These are phyloP conservation scores for Peziza echinospora DNA, from an alignment of 495 filamentous ascomycete species.

Conservation along the genomic window DNA sequence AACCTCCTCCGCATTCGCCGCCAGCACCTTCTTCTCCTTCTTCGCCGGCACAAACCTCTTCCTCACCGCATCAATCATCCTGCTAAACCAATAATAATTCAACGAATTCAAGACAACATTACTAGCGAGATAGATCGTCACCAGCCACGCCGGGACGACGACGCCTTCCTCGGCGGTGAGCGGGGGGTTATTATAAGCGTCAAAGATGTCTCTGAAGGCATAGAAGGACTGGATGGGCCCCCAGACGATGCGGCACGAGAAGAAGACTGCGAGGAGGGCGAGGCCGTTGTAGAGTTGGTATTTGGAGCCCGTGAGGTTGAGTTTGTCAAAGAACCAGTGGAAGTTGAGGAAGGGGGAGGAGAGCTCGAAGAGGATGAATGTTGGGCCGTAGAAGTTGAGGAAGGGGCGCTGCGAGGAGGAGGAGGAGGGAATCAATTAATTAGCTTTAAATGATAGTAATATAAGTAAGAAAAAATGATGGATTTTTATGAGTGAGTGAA, in stretches of 20 bases:
- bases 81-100: conserved; percentile 91
- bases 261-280: conserved; percentile 50
- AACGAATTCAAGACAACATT: conserved; percentile 67
- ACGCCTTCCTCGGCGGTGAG: conserved; percentile 21
- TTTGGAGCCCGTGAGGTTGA: conserved; percentile 70
- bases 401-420: conserved; percentile 48
- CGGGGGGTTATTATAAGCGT: conserved; percentile 28
- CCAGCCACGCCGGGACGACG: conserved; percentile 59
- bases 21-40: conserved; percentile 16
- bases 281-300: conserved; percentile 77
- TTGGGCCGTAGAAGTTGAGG: conserved; percentile 73
- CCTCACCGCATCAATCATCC: conserved; percentile 82
- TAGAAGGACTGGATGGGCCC: conserved; percentile 59
- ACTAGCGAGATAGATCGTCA: conserved; percentile 45
- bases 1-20: conserved; percentile 16
- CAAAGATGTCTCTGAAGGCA: conserved; percentile 66
- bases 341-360: conserved; percentile 85
- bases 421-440: neutral
- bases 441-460: neutral
- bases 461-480: neutral
- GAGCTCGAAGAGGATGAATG: conserved; percentile 95
- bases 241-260: conserved; percentile 75
- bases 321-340: conserved; percentile 97
- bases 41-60: conserved; percentile 60
- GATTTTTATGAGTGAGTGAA: too few species aligned